A percentile compares a stretch with the other conserved stretches of the same genome.
Conservation (phyloP, 2,329 filamentous ascomycete genomes). For the Aspergillus nomiae region DNA sequence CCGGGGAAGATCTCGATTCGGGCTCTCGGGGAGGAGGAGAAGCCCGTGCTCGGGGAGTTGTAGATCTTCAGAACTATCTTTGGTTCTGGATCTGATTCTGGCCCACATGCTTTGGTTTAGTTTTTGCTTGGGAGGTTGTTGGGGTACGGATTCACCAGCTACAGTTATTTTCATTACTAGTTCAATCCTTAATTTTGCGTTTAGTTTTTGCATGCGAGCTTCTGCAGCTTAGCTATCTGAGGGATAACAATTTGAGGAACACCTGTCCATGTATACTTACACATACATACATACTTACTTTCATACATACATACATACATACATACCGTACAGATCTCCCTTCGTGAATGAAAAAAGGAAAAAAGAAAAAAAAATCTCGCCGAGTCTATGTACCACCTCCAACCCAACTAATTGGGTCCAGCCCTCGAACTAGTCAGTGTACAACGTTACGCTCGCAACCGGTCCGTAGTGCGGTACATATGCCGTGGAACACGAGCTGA, state of each 20-base stretch:
- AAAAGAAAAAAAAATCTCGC: too few relatives aligned
- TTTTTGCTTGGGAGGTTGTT: neutral
- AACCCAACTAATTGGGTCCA: neutral
- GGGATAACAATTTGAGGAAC: neutral
- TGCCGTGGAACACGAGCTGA: neutral
- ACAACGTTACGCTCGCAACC: neutral
- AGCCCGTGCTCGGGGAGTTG: neutral
- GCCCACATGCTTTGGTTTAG: neutral
- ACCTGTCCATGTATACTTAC: neutral
- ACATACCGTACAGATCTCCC: neutral
- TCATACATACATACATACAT: neutral
- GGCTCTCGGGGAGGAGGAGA: neutral
- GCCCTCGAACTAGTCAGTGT: neutral
- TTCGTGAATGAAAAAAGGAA: neutral
- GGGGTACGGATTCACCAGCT: neutral
- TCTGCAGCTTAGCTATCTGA: neutral
- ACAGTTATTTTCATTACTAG: neutral
- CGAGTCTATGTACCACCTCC: neutral
- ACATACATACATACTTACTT: neutral
- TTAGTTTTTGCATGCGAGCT: neutral
- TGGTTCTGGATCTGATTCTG: neutral
- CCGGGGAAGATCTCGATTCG: neutral
- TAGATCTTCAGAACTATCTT: neutral
- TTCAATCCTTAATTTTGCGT: neutral
- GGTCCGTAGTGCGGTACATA: neutral